Evolutionary conservation across 768 basidiomycete species (phyloP).

Genomic region (Termitomyces titanicus): DNA sequence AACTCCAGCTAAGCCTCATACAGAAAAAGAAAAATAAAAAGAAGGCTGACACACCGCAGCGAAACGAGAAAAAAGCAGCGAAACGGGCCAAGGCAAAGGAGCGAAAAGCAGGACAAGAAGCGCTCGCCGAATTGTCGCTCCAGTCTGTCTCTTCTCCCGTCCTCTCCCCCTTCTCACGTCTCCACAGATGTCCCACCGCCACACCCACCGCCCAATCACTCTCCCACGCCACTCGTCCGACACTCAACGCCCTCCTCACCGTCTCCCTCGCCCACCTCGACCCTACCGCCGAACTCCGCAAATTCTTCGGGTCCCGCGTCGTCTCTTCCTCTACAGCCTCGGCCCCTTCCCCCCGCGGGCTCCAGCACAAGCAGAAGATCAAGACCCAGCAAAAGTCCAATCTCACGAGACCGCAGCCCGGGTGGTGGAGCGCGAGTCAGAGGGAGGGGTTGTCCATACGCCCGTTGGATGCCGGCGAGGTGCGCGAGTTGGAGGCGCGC

Average conservation of each 20-base stretch:
- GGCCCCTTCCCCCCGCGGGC: conserved; percentile 28
- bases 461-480: conserved; percentile 52
- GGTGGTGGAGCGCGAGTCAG: conserved; percentile 69
- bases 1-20: neutral
- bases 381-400: conserved; percentile 53
- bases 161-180: neutral
- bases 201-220: conserved; percentile 23
- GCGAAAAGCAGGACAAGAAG: conserved; percentile 60
- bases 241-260: conserved; percentile 57
- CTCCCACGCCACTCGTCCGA: conserved; percentile 24
- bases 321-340: conserved; percentile 51
- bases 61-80: conserved; percentile 52
- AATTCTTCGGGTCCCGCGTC: conserved; percentile 92
- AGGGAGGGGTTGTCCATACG: conserved; percentile 74
- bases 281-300: conserved; percentile 84
- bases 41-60: conserved; percentile 14
- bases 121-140: conserved; percentile 77
- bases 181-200: conserved; percentile 48
- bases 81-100: conserved; percentile 67
- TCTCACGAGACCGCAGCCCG: conserved; percentile 70
- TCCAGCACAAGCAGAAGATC: conserved; percentile 28
- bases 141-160: conserved; percentile 44
- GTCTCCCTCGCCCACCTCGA: conserved; percentile 85
- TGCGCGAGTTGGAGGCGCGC: conserved; percentile 38
- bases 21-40: conserved; percentile 38